These are phyloP conservation scores for Catharanthus roseus DNA, from an alignment of 257 asterid species.

Conservation along the genomic window DNA sequence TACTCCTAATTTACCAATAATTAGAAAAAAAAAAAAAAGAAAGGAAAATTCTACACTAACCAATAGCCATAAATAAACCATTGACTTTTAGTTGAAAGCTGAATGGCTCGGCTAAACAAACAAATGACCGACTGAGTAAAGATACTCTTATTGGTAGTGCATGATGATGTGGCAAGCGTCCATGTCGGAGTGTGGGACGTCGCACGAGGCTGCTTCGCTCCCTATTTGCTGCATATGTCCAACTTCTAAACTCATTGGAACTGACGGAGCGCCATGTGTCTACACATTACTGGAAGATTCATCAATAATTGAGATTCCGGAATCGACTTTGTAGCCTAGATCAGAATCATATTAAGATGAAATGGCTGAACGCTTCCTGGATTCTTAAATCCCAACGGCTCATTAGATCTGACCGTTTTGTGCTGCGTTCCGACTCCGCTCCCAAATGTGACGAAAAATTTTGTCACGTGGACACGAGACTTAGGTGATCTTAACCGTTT, in stretches of 20 bases:
- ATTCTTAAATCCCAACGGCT: no score
- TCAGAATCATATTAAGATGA: no score
- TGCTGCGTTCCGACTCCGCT: constrained; percentile 21
- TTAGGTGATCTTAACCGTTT: no score
- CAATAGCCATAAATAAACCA: no score
- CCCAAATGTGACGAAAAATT: no score
- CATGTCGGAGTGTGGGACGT: constrained; percentile 4
- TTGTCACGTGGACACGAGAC: no score
- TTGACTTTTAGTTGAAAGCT: not conserved
- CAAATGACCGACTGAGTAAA: not conserved
- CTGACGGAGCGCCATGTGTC: constrained; percentile 9
- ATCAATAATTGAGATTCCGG: constrained; percentile 23
- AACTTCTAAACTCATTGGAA: constrained; percentile 25
- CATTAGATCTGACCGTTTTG: not conserved
- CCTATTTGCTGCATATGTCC: constrained; percentile 42
- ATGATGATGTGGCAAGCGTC: not conserved
- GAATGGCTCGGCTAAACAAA: not conserved
- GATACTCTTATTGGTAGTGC: not conserved
- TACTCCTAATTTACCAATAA: no score
- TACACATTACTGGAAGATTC: constrained; percentile 12
- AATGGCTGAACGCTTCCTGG: no score
- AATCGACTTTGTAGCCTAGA: constrained; percentile 15
- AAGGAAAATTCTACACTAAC: no score
- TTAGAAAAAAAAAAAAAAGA: no score
- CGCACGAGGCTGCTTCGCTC: constrained; percentile 22